Base-by-base conservation (phyloP, 306 rosid species). In the cucumber (Cucumis sativus) region DNA sequence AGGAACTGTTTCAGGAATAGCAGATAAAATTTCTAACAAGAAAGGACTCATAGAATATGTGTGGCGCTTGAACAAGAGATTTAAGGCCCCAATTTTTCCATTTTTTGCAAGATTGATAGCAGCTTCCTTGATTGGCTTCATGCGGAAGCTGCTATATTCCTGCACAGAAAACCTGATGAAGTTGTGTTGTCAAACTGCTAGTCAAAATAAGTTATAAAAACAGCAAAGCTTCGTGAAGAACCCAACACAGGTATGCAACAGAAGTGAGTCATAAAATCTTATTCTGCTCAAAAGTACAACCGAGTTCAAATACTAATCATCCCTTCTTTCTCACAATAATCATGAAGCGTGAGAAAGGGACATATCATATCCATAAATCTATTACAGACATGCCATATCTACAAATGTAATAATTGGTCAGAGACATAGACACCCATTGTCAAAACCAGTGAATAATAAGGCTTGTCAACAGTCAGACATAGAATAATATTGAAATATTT, bases 1-100 rank as follows among this genome's bases (percentile, higher is more conserved):
- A 17, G 99, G 91, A 86, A 92, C 87, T 15, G 99, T 95, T 85
- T 95, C 99, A 4, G 99, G 99, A 74, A 95, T 92, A 79, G 96
- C 87, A 85, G 91, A 82, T 79, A 95, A 87, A 81, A 92, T 83
- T 77, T 90, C 90, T 88, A 92, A 87, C 87, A 86, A 83, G 78
- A 67, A 88, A 68, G 92, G 88, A 79, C 87, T 84, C 83, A 95
- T 30, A 11, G 99, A 92, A 89, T 92, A 95, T 62, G 93, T 89
- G 86, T 95, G 97, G 49, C 93, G 96, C 86, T 92, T 95, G 86
- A 89, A 90, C 77, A 92, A 83, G 82, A 95, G 89, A 82, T 95
- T 92, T 79, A 95, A 81, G 21, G 99, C 97, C 79, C 99, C 97
- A 64, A 92, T 90, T 80, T 95, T 95, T 70, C 99, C 99, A 81